Evolutionary conservation across 805 yeast genomes (phyloP).

Genomic region (Kodamaea hsintzibuensis): DNA sequence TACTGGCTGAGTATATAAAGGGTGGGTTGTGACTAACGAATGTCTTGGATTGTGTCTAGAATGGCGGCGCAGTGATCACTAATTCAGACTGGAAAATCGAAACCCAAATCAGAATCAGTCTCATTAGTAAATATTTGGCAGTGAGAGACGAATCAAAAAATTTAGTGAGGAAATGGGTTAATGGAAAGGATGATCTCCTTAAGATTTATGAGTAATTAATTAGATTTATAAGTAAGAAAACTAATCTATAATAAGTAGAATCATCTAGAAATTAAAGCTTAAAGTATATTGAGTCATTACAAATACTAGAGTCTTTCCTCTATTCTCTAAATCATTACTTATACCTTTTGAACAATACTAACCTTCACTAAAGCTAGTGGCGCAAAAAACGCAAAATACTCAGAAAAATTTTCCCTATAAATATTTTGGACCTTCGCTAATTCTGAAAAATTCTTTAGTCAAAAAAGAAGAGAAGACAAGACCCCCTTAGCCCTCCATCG

Average conservation of each 20-base stretch:
- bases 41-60: neutral
- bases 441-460: neutral
- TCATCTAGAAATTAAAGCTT: too few species aligned
- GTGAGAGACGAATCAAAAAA: too few species aligned
- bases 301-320: too few species aligned
- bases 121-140: too few species aligned
- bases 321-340: neutral
- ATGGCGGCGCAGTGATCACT: neutral
- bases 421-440: neutral
- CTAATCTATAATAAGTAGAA: too few species aligned
- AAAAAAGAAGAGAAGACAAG: neutral
- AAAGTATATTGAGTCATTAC: too few species aligned
- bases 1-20: neutral
- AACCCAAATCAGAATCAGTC: too few species aligned
- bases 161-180: too few species aligned
- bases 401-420: conserved; percentile 3
- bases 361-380: neutral
- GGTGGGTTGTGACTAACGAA: neutral
- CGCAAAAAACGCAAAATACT: neutral
- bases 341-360: neutral
- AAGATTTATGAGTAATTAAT: too few species aligned
- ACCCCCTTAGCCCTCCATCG: neutral
- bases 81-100: neutral
- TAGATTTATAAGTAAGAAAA: too few species aligned
- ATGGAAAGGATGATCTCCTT: too few species aligned